Evolutionary conservation across 202 grass and related monocot species (phyloP).

Genomic region (Musa balbisiana): DNA sequence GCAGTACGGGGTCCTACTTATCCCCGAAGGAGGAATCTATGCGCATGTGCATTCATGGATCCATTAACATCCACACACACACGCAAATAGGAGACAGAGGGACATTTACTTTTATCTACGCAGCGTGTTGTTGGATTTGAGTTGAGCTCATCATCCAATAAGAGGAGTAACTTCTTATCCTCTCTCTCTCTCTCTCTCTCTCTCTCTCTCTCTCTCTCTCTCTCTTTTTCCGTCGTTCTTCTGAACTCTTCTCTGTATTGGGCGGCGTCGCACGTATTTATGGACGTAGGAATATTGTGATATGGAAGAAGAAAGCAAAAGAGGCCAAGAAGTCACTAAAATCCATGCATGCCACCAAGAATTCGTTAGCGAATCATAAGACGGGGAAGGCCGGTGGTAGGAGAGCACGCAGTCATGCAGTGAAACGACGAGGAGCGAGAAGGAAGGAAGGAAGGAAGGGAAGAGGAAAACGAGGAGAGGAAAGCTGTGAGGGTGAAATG

Average conservation of each 20-base stretch:
- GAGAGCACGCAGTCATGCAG: not conserved
- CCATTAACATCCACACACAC: not conserved
- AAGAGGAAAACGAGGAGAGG: not conserved
- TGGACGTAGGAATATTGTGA: not conserved
- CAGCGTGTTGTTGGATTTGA: not conserved
- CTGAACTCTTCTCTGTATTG: not conserved
- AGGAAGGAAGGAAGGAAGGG: not conserved
- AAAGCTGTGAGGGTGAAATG: not conserved
- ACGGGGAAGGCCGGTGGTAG: not conserved
- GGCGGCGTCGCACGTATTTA: too few relatives aligned
- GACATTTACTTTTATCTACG: not conserved
- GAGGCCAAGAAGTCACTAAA: constrained; percentile 1
- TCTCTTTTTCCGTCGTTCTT: not conserved
- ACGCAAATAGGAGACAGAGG: not conserved
- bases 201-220: not conserved
- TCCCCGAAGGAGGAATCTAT: not conserved
- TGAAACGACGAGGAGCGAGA: not conserved
- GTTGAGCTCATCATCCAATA: not conserved
- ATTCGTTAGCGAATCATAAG: not conserved
- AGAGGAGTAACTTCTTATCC: not conserved
- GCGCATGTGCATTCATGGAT: not conserved
- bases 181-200: not conserved
- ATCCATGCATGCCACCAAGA: constrained; percentile 3
- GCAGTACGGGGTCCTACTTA: too few relatives aligned
- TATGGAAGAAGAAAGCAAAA: not conserved